Evolutionary conservation across 345 rosid species (phyloP), one percentile per base, ranked within the genome.

Genomic region (Capsella bursapastoris): DNA sequence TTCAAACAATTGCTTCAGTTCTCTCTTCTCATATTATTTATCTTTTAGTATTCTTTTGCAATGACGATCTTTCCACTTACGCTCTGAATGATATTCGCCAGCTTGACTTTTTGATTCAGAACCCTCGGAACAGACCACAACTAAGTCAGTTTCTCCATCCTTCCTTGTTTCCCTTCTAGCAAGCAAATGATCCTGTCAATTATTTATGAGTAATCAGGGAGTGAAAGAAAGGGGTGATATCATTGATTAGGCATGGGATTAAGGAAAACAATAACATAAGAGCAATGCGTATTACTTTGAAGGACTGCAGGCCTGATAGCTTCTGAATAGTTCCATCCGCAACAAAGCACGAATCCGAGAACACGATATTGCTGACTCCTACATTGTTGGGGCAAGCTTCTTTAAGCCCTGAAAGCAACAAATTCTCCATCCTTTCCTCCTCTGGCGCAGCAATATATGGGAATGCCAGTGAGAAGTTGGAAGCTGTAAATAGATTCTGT

Each of bases 391-490:
- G 83, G 75, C 99, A 92, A 59, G 88, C 84, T 76, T 90, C 86
- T 14, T 72, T 78, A 57, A 95, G 89, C 18, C 86, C 90, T 29
- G 89, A 84, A 78, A 92, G 74, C 84, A 95, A 85, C 38, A 83
- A 77, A 66, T 50, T 82, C 79, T 90, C 97, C 86, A 95, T 84
- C 50, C 87, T 79, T 81, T 89, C 90, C 74, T 87, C 88, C 79
- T 82, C 86, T n/a, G 91, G 82, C 35, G 90, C 77, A 75, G 86
- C 66, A 80, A 95, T 85, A 62, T 86, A 95, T 12, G 98, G 99
- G 78, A 92, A 95, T 32, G 94, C 99, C 96, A 92, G 56, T 58
- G 99, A 95, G 78, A 89, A 89, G 73, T 89, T 95, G 77, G 98
- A 88, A 41, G 70, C 76, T 12, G 79, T 76, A 79, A 75, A 88